Base-by-base conservation (phyloP, 2,329 filamentous ascomycete genomes). In the Rhynchosporium agropyri region DNA sequence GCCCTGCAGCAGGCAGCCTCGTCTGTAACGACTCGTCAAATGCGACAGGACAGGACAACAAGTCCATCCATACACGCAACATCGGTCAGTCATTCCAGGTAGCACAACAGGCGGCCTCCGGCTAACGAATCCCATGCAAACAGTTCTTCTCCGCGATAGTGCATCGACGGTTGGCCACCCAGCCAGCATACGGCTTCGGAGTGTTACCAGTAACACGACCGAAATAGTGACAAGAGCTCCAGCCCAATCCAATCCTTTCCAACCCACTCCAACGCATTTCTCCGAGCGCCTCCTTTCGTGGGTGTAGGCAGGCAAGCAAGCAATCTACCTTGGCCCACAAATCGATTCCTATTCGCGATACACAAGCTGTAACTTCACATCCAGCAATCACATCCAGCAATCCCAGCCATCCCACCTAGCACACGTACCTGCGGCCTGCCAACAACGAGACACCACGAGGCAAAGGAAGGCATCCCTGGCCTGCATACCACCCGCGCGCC, bases 401-500 rank as follows among this genome's bases (percentile, higher is more conserved):
- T 55, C 51, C 20, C 51, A 29, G 3, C 36, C 31, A 20, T 42
- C 9, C 20, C 28, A 56, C 53, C 10, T 26, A 20, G 20, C 20
- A 20, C 20, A 20, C 20, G 20, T 20, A 20, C 20, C 20, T 20
- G 20, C 20, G 20, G 38, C 26, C 53, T 20, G 26, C 36, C 53
- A 56, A 38, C 53, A 12, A 56, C 53, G 43, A 5, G 20, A n/a
- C 26, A 43, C 53, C 53, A 56, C 53, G 53, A 43, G 53, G 53
- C 53, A 31, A n/a, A n/a, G 20, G 13, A n/a, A 43, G 42, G 42
- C 42, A n/a, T 43, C 8, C 12, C 53, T 38, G 36, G 40, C 53
- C 53, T 38, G 53, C 42, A 15, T 56, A 56, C 53, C 53, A 56
- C 7, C 20, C 28, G 9, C 36, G 12, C 28, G n/a, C 10, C 26